Evolutionary conservation across 371 early-diverging fungal genomes (phyloP), one percentile per base, ranked within the genome.

Genomic region (Choanephora cucurbitarum): DNA sequence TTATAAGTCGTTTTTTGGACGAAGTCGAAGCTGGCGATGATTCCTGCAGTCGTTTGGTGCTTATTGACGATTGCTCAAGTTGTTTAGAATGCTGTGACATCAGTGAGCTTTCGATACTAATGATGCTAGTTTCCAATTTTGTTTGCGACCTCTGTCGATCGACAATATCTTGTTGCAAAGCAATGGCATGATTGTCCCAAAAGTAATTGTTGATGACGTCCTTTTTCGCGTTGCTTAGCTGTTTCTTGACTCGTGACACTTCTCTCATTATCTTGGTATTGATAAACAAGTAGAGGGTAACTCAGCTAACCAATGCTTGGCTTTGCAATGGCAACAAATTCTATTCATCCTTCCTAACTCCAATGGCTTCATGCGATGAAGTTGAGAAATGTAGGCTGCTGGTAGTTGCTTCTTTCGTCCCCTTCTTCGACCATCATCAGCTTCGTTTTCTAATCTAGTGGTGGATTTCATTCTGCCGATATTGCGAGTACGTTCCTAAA

Each of bases 91-190:
- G 44, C 44, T 44, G 44, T 44, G 44, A 44, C 44, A 44, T 44
- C 44, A 44, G 44, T 44, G 44, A 44, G 23, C 44, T 44, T 44
- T 44, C 22, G 5, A 44, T 44, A 44, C 32, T 32, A 32, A 32
- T 32, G 32, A 32, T 32, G 32, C 32, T 32, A 32, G 32, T 10
- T 49, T 49, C 37, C 37, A 49, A 49, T 49, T 49, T 49, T 49
- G 49, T 49, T 49, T 49, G 37, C 49, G 49, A 49, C 49, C 49
- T 49, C 49, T 49, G 49, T 49, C 34, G 37, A 49, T 49, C 49
- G 49, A 49, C 37, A 32, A 34, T 49, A 49, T 49, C 37, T 49
- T 49, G 49, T 49, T 34, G 49, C 49, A 49, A 49, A 34, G 49
- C 49, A 49, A 19, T 49, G 49, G 49, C 49, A 49, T 49, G 19